Conservation (phyloP, 139 green algal genomes). For the Zygnema circumcarinatum region DNA sequence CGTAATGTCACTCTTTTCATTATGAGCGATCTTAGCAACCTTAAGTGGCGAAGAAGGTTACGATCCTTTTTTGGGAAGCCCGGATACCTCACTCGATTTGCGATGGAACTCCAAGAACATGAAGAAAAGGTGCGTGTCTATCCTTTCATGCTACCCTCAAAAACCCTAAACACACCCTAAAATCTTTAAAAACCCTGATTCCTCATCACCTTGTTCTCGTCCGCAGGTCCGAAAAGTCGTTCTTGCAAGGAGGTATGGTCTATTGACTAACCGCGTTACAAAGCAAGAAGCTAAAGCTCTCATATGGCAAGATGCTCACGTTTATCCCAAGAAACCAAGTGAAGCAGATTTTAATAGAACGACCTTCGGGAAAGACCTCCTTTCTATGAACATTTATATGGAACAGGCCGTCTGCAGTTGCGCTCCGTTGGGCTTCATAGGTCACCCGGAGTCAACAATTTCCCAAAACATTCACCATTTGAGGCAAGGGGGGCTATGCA, state of each 20-base stretch:
- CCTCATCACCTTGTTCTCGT: neutral
- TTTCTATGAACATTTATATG: neutral
- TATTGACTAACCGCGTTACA: neutral
- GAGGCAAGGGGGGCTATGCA: neutral
- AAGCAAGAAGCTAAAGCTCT: neutral
- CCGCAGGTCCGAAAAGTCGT: neutral
- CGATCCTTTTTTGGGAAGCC: no score
- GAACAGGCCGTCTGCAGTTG: neutral
- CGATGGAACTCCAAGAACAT: no score
- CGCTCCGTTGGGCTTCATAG: neutral
- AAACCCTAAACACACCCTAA: no score
- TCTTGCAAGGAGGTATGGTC: neutral
- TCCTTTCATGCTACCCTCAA: no score
- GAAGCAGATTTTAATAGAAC: neutral
- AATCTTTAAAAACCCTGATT: neutral
- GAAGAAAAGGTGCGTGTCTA: no score
- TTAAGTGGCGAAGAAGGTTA: no score
- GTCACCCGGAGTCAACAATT: neutral
- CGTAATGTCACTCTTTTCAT: no score
- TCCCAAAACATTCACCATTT: neutral
- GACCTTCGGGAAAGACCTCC: neutral
- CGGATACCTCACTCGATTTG: no score
- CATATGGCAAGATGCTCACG: neutral
- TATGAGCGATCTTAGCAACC: no score
- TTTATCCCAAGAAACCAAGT: neutral